Base-by-base conservation (phyloP, 2,329 filamentous ascomycete genomes). In the Pseudonectria buxi region DNA sequence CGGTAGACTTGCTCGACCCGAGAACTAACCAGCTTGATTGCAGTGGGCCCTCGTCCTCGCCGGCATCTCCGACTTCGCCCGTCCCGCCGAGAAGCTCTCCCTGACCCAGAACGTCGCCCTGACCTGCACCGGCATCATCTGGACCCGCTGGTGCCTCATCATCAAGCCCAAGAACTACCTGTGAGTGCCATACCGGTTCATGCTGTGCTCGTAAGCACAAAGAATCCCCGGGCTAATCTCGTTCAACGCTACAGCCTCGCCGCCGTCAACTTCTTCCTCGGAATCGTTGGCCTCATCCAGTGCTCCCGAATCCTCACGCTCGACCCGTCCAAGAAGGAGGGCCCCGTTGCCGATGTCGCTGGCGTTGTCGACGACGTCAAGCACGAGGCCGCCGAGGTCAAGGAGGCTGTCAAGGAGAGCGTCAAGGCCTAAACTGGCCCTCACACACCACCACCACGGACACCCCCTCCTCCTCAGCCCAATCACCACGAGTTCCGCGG, bases 91-190 rank as follows among this genome's bases (percentile, higher is more conserved):
- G 63, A 87, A 88, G 64, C 86, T 98, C 50, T 95, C 89, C 27
- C 71, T 95, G 44, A 92, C 86, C 22, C 89, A 95, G 68, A 98
- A 96, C 69, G 72, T 72, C 33, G 90, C 92, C 40, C 76, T 98
- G 51, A 92, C 86, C 58, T 81, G 81, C 53, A 98, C 92, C 9
- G 92, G 92, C 49, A 67, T 84, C 47, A 98, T 98, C 74, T 98
- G 92, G 92, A 98, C 92, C 30, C 79, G 92, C 50, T 98, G 92
- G 92, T 98, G 92, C 74, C 74, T 96, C 59, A 84, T 98, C 63
- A 98, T 98, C 68, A 88, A 81, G 65, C 92, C 92, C 39, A 81
- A 80, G 66, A 98, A 98, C 73, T 69, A 88, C 56, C 83, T 95
- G 82, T 87, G 69, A 31, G 80, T 68, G 6, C 27, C n/a, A n/a